Evolutionary conservation across 108 stramenopile genomes (phyloP).

Genomic region (Cyclotella choctawhatcheeana): DNA sequence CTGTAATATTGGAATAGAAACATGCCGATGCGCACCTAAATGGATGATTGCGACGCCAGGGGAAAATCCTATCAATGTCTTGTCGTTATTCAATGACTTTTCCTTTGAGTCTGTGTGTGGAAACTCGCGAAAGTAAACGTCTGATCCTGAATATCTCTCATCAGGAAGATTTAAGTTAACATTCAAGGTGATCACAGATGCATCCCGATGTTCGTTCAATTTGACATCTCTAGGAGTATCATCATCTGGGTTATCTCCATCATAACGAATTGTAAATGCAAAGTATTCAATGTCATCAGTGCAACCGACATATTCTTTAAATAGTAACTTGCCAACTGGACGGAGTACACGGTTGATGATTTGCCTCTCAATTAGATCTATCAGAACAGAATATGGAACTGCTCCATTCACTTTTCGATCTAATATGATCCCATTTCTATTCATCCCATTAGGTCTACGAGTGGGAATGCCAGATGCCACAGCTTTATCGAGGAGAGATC

Average conservation of each 20-base stretch:
- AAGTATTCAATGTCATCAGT: conserved; percentile 55
- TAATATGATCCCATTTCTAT: conserved; percentile 61
- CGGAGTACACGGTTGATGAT: conserved; percentile 44
- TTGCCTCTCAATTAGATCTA: conserved; percentile 26
- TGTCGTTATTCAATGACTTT: neutral
- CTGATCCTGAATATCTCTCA: conserved; percentile 51
- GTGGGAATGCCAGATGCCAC: conserved; percentile 54
- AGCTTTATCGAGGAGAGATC: conserved; percentile 35
- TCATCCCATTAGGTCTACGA: conserved; percentile 80
- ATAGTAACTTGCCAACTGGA: conserved; percentile 60
- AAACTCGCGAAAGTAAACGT: conserved; percentile 45
- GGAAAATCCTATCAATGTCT: conserved; percentile 25
- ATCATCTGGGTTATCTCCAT: conserved; percentile 1
- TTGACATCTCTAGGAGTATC: conserved; percentile 39
- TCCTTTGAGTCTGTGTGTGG: neutral
- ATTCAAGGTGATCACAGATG: conserved; percentile 65
- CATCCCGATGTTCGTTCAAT: conserved; percentile 69
- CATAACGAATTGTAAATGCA: conserved; percentile 67
- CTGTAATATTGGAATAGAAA: conserved; percentile 43
- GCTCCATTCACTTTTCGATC: conserved; percentile 55
- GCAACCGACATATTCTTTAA: conserved; percentile 36
- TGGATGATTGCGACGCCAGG: conserved; percentile 71
- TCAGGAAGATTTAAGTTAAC: conserved; percentile 66
- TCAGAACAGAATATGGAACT: conserved; percentile 25
- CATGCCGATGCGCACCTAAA: conserved; percentile 55